Evolutionary conservation across 148 eudicot species (phyloP), one percentile per base, ranked within the genome.

Genomic region (Arbutus unedo): DNA sequence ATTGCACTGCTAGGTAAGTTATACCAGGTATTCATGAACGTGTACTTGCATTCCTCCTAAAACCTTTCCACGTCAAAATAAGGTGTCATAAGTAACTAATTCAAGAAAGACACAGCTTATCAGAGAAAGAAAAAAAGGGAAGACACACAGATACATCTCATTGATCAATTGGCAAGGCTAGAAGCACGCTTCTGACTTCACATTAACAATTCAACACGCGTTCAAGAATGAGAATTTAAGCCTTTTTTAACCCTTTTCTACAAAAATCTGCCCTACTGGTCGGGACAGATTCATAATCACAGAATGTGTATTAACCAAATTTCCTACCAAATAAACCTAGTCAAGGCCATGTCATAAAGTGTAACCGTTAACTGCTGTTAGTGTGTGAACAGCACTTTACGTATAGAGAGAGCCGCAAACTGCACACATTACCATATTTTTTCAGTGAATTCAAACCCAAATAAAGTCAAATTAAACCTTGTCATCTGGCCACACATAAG

Each of bases 401-500:
- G 8, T 31, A 31, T 19, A 78, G 31, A 56, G 19, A 44, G 13
- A 59, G 0, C 48, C 23, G 8, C 21, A 78, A 78, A 57, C 18
- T 41, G 1, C 6, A 60, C 15, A 77, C 31, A 75, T 13, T 7
- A 23, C 78, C 59, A 1, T n/a, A 4, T 2, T 23, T 13, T 44
- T 78, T 59, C 68, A 78, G 47, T 56, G 47, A 78, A 78, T 41
- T 13, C n/a, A 43, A 57, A 57, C 81, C n/a, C 25, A 78, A n/a
- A 74, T 1, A 44, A 3, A 62, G 71, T 82, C 49, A 16, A 86
- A 76, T 76, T 15, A 0, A 62, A 91, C 94, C 94, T 91, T 89
- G 75, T 84, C 87, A 82, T 91, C 91, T 2, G 91, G 90, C 94
- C 94, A 91, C 55, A 83, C 75, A 81, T 90, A 91, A 81, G 83